A percentile compares a stretch with the other conserved stretches of the same genome.
phyloP scores from a whole-genome alignment of 345 rosid species.

The Murraya koenigii region DNA sequence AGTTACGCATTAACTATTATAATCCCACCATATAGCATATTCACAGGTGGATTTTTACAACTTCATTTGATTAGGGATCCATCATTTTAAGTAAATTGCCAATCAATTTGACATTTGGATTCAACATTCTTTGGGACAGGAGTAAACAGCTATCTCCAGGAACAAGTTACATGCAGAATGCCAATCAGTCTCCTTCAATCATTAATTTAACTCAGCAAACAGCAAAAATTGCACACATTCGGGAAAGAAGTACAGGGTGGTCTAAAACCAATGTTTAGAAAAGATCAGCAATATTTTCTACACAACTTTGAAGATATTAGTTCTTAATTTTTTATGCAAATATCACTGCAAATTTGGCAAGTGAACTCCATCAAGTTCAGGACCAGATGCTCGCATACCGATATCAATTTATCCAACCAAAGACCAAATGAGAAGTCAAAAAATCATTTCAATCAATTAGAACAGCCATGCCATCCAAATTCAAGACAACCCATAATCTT shows the following conservation, averaged over 20 bases:
- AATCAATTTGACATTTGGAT: not conserved
- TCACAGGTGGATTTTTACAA: not conserved
- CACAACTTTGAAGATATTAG: not conserved
- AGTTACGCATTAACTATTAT: not conserved
- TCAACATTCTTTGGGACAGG: not conserved
- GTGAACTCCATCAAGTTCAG: not conserved
- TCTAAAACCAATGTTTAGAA: not conserved
- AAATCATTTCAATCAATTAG: not conserved
- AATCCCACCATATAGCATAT: not conserved
- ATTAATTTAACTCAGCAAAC: not conserved
- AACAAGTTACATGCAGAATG: not conserved
- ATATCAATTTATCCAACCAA: not conserved
- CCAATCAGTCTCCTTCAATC: not conserved
- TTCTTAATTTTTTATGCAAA: not conserved
- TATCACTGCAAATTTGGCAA: not conserved
- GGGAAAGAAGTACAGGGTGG: not conserved
- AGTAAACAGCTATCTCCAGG: not conserved
- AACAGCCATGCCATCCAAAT: not conserved
- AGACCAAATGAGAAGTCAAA: not conserved
- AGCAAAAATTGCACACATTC: not conserved
- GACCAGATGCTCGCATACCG: not conserved
- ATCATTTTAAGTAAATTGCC: not conserved
- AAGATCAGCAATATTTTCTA: not conserved
- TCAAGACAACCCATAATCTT: not conserved
- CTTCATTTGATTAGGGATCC: not conserved